phyloP scores from a whole-genome alignment of 2,329 filamentous ascomycete genomes.

The Calonectria leucothoes region DNA sequence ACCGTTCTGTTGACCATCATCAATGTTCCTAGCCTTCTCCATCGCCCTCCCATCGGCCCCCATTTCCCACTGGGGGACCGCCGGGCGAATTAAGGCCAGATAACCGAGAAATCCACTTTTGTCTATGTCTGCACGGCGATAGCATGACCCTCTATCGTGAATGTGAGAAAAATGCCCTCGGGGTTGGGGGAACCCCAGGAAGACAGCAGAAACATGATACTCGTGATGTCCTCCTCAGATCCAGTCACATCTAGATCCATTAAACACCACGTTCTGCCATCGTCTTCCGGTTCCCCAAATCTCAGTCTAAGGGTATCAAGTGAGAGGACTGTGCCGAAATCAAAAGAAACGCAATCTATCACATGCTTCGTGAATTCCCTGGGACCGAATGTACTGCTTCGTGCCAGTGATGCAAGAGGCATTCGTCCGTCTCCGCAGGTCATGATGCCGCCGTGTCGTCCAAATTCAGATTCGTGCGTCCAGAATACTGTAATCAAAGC shows the following conservation, averaged over 20 bases:
- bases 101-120: constrained; percentile 75
- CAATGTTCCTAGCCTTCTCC: constrained; percentile 47
- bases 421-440: constrained; percentile 50
- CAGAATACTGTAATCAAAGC: constrained; percentile 42
- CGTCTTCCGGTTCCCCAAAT: constrained; percentile 53
- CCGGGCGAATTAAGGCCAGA: constrained; percentile 57
- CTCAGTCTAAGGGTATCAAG: constrained; percentile 60
- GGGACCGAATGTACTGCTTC: constrained; percentile 49
- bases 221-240: constrained; percentile 51
- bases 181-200: constrained; percentile 47
- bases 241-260: constrained; percentile 47
- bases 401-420: constrained; percentile 47
- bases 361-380: constrained; percentile 56
- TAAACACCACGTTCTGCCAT: constrained; percentile 51
- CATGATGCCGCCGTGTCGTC: constrained; percentile 57
- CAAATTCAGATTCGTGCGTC: constrained; percentile 46
- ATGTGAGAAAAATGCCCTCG: constrained; percentile 54
- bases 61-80: constrained; percentile 45
- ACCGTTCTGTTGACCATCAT: constrained; percentile 48
- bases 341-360: constrained; percentile 59
- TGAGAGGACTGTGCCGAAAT: constrained; percentile 56
- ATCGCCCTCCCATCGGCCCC: constrained; percentile 47
- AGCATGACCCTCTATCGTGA: constrained; percentile 58
- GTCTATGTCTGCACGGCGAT: constrained; percentile 67
- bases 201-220: constrained; percentile 53